Percentiles rank a stretch among this genome's conserved stretches.
phyloP scores from a whole-genome alignment of 768 basidiomycete genomes.

The Tulasnella calospora region DNA sequence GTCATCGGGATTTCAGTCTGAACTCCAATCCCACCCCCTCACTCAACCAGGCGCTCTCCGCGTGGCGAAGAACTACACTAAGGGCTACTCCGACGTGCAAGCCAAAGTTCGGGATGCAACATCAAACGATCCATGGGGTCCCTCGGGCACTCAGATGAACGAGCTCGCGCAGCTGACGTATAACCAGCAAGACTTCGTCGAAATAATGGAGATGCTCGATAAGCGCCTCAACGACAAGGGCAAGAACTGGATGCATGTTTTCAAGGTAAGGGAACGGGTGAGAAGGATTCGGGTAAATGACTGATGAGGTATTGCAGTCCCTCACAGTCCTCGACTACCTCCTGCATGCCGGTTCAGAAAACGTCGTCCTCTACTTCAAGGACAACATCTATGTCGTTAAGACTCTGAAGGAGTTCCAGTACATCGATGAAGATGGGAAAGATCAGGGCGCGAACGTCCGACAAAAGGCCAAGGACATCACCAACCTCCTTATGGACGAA shows the following conservation, averaged over 20 bases:
- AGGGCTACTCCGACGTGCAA: conserved; percentile 87
- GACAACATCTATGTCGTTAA: conserved; percentile 98
- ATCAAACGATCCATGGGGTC: conserved; percentile 97
- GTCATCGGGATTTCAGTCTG: background rate
- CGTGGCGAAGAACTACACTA: conserved; percentile 83
- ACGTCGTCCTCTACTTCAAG: conserved; percentile 96
- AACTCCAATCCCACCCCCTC: background rate
- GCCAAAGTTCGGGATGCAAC: conserved; percentile 95
- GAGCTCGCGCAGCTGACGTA: conserved; percentile 95
- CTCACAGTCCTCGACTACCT: conserved; percentile 93
- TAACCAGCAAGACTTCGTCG: conserved; percentile 97
- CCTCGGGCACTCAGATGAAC: conserved; percentile 97
- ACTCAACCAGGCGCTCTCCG: conserved; percentile 46
- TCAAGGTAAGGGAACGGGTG: conserved; percentile 61
- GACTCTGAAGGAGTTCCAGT: conserved; percentile 98
- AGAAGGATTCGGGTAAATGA: background rate
- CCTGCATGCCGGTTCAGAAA: conserved; percentile 93
- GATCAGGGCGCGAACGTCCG: conserved; percentile 98
- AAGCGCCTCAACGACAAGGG: conserved; percentile 98
- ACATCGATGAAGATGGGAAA: conserved; percentile 88
- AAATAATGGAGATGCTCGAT: conserved; percentile 99
- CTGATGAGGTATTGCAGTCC: conserved; percentile 46
- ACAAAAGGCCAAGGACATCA: conserved; percentile 97
- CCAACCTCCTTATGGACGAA: conserved; percentile 85
- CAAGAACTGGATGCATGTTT: conserved; percentile 99